phyloP scores from a whole-genome alignment of 1,139 yeast genomes.

The Kurtzmaniella quercitrusa region DNA sequence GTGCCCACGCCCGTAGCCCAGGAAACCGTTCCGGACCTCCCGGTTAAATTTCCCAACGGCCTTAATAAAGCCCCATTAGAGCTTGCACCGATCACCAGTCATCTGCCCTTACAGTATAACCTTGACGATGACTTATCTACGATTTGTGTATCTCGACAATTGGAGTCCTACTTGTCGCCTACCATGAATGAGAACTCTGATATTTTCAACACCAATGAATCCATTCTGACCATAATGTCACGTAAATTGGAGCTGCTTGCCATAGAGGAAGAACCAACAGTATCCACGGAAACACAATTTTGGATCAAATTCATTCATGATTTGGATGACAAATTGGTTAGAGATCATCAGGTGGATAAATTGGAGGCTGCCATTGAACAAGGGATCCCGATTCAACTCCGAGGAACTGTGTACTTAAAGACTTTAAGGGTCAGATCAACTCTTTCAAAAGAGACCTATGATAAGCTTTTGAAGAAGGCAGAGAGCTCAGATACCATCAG shows the following conservation, averaged over 20 bases:
- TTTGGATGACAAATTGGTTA: constrained; percentile 15
- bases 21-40: constrained; percentile 1
- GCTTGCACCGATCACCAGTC: neutral
- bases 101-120: constrained; percentile 9
- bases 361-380: constrained; percentile 23
- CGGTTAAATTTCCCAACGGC: neutral
- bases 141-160: constrained; percentile 30
- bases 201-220: constrained; percentile 14
- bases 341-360: constrained; percentile 15
- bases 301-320: constrained; percentile 24
- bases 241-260: constrained; percentile 2
- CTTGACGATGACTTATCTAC: constrained; percentile 22
- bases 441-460: constrained; percentile 28
- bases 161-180: constrained; percentile 28
- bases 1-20: neutral
- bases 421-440: constrained; percentile 29
- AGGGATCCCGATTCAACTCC: constrained; percentile 31
- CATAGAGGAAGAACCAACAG: neutral
- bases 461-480: constrained; percentile 28
- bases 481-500: constrained; percentile 12
- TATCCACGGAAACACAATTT: constrained; percentile 14
- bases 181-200: constrained; percentile 36
- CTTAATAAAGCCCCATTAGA: neutral
- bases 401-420: constrained; percentile 31
- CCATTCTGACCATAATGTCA: neutral